Conservation (phyloP, 176 grass and related monocot species). For the Chloris gayana region DNA sequence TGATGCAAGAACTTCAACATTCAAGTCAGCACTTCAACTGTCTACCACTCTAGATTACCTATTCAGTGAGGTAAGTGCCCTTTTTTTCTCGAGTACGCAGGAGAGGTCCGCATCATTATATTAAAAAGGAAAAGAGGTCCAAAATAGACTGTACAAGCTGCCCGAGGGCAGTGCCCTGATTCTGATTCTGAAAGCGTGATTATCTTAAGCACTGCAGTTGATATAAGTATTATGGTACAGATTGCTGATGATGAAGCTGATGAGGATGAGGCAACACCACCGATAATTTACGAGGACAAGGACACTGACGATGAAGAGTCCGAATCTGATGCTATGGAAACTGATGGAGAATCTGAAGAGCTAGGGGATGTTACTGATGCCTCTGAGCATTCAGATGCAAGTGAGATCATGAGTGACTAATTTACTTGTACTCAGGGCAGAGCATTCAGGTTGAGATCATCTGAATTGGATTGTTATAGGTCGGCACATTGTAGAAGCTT, state of each 20-base stretch:
- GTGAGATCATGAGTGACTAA: slow-evolving; percentile 77
- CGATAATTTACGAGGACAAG: slow-evolving; percentile 74
- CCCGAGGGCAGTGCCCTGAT: too few species aligned
- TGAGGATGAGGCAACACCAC: slow-evolving; percentile 41
- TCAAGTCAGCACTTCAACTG: slow-evolving; percentile 67
- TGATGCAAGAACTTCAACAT: slow-evolving; percentile 86
- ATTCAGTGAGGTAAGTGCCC: slow-evolving; percentile 64
- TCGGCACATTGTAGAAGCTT: not conserved
- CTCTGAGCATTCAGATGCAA: slow-evolving; percentile 64
- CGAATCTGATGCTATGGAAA: slow-evolving; percentile 77
- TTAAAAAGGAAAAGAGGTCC: too few species aligned
- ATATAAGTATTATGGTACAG: slow-evolving; percentile 46
- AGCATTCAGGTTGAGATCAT: too few species aligned
- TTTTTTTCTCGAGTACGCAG: too few species aligned
- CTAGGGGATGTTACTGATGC: slow-evolving; percentile 64
- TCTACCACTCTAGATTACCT: slow-evolving; percentile 79
- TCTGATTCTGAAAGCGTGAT: not conserved
- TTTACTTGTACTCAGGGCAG: not conserved
- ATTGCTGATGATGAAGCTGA: slow-evolving; percentile 68
- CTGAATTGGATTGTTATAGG: not conserved
- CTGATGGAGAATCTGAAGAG: slow-evolving; percentile 50
- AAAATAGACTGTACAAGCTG: too few species aligned
- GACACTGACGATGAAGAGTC: slow-evolving; percentile 84
- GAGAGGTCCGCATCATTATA: too few species aligned
- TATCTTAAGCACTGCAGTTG: slow-evolving; percentile 13